A percentile compares a stretch with the other conserved stretches of the same genome.
Evolutionary conservation across 495 filamentous ascomycete genomes (phyloP).

Genomic region (Pseudotulostoma volvatum): DNA sequence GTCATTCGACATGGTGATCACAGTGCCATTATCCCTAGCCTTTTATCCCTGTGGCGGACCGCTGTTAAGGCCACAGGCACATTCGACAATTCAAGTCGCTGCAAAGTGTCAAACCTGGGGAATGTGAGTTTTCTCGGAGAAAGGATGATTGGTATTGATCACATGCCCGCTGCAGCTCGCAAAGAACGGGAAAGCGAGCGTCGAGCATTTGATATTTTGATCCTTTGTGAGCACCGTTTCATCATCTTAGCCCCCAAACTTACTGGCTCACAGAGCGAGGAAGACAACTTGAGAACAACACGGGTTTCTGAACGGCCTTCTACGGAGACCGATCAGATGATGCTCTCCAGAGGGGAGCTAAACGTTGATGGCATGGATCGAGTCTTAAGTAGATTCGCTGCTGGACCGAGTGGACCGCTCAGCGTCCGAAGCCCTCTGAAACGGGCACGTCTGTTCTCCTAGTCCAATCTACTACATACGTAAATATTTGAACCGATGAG

Average conservation of each 20-base stretch:
- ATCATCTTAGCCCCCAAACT: constrained; percentile 36
- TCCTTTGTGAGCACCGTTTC: constrained; percentile 48
- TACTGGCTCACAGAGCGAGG: constrained; percentile 13
- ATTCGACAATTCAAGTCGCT: constrained; percentile 30
- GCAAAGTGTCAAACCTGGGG: constrained; percentile 26
- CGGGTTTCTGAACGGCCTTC: constrained; percentile 10
- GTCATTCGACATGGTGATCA: constrained; percentile 51
- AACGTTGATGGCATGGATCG: constrained; percentile 38
- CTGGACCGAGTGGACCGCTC: constrained; percentile 15
- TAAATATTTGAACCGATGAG: constrained; percentile 44
- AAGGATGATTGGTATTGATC: constrained; percentile 39
- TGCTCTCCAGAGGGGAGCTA: constrained; percentile 29
- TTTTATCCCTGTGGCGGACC: constrained; percentile 52
- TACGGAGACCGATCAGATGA: constrained; percentile 24
- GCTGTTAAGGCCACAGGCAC: constrained; percentile 43
- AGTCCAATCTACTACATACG: constrained; percentile 9
- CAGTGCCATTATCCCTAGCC: constrained; percentile 43
- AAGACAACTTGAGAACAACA: neutral
- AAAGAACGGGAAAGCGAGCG: constrained; percentile 23
- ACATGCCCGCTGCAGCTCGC: constrained; percentile 29
- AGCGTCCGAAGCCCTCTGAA: constrained; percentile 27
- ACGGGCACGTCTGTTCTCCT: constrained; percentile 26
- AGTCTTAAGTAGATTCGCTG: constrained; percentile 32
- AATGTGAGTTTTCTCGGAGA: constrained; percentile 48
- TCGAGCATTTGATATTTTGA: constrained; percentile 39